Conservation (phyloP, 352 stramenopile species). For the Chrysophaeum taylorii region DNA sequence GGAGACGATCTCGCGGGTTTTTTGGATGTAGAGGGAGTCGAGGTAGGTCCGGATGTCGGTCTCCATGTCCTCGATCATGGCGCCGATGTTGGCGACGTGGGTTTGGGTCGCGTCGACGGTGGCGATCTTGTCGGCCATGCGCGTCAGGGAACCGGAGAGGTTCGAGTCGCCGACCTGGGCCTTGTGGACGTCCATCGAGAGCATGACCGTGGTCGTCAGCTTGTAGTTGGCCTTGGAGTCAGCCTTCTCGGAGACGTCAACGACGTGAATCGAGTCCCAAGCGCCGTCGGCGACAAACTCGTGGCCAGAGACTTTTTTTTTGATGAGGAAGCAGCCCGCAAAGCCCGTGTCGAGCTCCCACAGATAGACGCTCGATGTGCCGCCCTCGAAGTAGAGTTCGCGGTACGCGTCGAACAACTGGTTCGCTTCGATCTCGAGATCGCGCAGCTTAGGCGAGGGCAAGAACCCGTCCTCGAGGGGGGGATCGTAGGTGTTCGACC, state of each 20-base stretch:
- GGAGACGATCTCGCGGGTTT: constrained; percentile 83
- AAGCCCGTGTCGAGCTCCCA: constrained; percentile 83
- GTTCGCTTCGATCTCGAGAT: constrained; percentile 59
- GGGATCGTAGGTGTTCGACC: constrained; percentile 78
- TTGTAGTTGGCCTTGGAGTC: constrained; percentile 60
- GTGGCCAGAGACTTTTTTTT: constrained; percentile 57
- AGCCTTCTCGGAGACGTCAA: constrained; percentile 60
- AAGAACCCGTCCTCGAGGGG: constrained; percentile 63
- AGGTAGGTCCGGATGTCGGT: constrained; percentile 80
- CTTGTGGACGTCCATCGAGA: constrained; percentile 74
- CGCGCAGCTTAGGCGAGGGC: constrained; percentile 67
- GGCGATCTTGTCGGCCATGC: constrained; percentile 61
- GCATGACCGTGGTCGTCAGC: constrained; percentile 78
- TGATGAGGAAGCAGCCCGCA: constrained; percentile 80
- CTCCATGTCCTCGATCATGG: constrained; percentile 90
- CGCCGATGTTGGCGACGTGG: constrained; percentile 84
- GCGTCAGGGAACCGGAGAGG: constrained; percentile 72
- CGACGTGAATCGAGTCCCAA: constrained; percentile 88
- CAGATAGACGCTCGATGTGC: constrained; percentile 83
- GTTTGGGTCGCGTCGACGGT: constrained; percentile 58
- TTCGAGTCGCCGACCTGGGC: constrained; percentile 61
- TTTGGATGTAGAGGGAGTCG: constrained; percentile 83
- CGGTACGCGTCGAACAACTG: constrained; percentile 84
- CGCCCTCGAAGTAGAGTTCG: constrained; percentile 87
- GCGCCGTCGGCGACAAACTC: constrained; percentile 62